phyloP scores from a whole-genome alignment of 208 protist species.

The Tritrichomonas musculus region DNA sequence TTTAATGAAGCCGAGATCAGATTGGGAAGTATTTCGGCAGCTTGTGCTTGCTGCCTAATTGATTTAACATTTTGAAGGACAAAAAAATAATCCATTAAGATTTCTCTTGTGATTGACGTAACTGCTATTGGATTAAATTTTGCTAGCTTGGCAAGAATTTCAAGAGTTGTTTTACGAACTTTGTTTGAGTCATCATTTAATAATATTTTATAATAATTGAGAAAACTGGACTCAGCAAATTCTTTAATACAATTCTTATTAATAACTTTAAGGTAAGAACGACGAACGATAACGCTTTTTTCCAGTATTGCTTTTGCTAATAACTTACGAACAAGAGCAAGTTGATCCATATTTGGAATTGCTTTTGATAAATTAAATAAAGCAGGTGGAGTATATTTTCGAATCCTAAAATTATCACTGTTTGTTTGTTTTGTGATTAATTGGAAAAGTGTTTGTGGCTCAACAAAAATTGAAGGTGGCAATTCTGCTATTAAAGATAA shows the following conservation, averaged over 20 bases:
- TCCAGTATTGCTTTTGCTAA: not conserved
- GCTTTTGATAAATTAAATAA: not conserved
- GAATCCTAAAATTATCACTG: not conserved
- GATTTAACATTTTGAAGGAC: not conserved
- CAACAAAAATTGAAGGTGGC: not conserved
- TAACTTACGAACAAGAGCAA: not conserved
- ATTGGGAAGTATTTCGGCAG: not conserved
- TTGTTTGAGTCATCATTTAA: not conserved
- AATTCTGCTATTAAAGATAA: not conserved
- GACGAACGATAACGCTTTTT: not conserved
- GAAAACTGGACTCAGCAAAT: not conserved
- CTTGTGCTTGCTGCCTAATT: not conserved
- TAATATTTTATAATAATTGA: not conserved
- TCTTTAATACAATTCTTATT: not conserved
- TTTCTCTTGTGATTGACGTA: not conserved
- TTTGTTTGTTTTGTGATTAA: not conserved
- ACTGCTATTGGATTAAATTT: constrained; percentile 17
- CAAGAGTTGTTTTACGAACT: not conserved
- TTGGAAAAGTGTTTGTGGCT: not conserved
- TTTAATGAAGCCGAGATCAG: not conserved
- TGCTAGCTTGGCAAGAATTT: not conserved
- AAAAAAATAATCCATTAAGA: not conserved
- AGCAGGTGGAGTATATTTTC: not conserved
- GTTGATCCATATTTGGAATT: not conserved
- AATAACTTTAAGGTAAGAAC: not conserved